phyloP scores from a whole-genome alignment of 176 grass and related monocot genomes.

The Coix lacrymajobi region DNA sequence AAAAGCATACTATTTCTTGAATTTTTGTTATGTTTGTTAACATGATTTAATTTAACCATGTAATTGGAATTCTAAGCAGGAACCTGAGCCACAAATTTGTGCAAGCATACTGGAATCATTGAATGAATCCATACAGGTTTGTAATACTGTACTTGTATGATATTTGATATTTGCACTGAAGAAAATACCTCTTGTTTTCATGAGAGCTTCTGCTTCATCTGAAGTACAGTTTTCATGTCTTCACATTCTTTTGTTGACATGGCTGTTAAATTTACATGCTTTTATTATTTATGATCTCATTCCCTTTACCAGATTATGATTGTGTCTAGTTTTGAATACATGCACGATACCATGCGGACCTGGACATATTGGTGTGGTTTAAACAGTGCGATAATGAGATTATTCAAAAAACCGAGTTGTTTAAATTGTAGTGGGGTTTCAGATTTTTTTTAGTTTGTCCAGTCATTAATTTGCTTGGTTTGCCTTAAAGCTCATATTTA shows the following conservation, averaged over 20 bases:
- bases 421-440: neutral
- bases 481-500: neutral
- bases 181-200: neutral
- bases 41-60: conserved; percentile 22
- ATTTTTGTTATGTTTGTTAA: conserved; percentile 14
- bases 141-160: conserved; percentile 2
- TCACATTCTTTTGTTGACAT: conserved; percentile 13
- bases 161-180: conserved; percentile 16
- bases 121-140: conserved; percentile 66
- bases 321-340: neutral
- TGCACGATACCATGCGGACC: neutral
- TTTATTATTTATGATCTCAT: neutral
- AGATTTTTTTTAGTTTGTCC: neutral
- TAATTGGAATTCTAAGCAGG: conserved; percentile 45
- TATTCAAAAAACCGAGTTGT: neutral
- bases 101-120: conserved; percentile 60
- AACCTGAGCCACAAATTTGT: conserved; percentile 75
- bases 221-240: neutral
- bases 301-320: neutral
- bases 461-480: neutral
- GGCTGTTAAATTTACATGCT: conserved; percentile 2
- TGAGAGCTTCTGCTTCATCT: conserved; percentile 14
- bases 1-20: neutral
- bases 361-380: neutral
- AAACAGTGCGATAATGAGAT: neutral